A percentile compares a stretch with the other conserved stretches of the same genome.
Evolutionary conservation across 1,284 basidiomycete genomes (phyloP).

Genomic region (Malassezia sp.): DNA sequence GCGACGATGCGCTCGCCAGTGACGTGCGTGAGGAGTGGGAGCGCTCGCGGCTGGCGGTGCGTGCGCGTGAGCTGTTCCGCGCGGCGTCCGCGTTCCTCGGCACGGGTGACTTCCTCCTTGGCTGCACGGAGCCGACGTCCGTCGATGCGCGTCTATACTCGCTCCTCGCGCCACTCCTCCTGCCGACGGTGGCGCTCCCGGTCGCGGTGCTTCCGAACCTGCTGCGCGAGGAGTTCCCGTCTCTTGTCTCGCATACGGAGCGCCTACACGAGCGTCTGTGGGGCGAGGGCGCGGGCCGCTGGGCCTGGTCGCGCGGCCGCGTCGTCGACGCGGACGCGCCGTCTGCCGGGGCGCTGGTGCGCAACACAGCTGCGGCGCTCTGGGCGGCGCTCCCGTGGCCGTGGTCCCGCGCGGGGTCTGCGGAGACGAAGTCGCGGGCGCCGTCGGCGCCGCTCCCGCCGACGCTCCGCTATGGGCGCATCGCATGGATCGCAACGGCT

Average conservation of each 20-base stretch:
- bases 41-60: constrained; percentile 13
- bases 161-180: constrained; percentile 25
- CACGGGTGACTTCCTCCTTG: background rate
- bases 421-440: background rate
- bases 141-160: constrained; percentile 25
- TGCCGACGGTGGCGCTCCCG: constrained; percentile 14
- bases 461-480: constrained; percentile 22
- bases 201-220: constrained; percentile 17
- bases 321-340: constrained; percentile 8
- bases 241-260: constrained; percentile 14
- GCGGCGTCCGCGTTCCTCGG: constrained; percentile 15
- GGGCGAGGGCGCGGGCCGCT: background rate
- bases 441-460: constrained; percentile 3
- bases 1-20: background rate
- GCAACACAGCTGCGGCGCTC: too few relatives aligned
- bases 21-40: constrained; percentile 14
- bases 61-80: constrained; percentile 17
- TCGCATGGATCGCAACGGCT: constrained; percentile 26
- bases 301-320: constrained; percentile 13
- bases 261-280: constrained; percentile 16
- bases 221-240: constrained; percentile 15
- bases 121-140: constrained; percentile 7
- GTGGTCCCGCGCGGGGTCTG: constrained; percentile 17
- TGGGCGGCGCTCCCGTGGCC: background rate
- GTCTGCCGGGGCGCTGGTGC: constrained; percentile 1